phyloP scores from a whole-genome alignment of 2,329 filamentous ascomycete genomes.

The Clonostachys rosea region DNA sequence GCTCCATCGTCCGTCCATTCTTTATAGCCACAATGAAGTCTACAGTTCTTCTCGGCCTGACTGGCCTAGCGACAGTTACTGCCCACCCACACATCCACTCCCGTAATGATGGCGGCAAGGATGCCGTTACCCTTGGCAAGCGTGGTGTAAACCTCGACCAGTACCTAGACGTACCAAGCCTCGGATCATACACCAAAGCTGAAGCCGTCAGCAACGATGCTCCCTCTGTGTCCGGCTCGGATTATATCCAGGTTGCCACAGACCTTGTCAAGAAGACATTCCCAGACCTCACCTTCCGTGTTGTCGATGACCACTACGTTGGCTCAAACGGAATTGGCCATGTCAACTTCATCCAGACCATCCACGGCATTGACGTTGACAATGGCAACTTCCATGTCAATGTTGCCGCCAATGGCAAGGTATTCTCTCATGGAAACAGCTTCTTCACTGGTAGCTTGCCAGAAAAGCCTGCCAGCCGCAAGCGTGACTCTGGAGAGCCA shows the following conservation, averaged over 20 bases:
- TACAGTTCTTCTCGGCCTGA: constrained; percentile 3
- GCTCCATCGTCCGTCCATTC: neutral
- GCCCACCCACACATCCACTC: constrained; percentile 20
- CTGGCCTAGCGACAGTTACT: constrained; percentile 8
- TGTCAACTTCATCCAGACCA: constrained; percentile 55
- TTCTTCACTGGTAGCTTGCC: constrained; percentile 37
- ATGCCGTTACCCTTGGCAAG: constrained; percentile 11
- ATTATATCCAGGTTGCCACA: constrained; percentile 36
- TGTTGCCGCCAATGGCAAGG: constrained; percentile 44
- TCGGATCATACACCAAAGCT: constrained; percentile 23
- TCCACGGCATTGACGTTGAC: constrained; percentile 53
- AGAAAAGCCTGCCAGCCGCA: constrained; percentile 24
- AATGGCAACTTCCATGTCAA: constrained; percentile 59
- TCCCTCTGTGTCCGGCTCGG: constrained; percentile 8
- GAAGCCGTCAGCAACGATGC: constrained; percentile 11
- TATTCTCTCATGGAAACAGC: constrained; percentile 54
- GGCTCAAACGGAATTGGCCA: constrained; percentile 50
- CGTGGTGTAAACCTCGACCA: constrained; percentile 24
- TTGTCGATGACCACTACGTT: constrained; percentile 47
- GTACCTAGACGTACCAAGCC: constrained; percentile 18
- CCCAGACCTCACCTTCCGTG: constrained; percentile 37
- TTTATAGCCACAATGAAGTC: constrained; percentile 3
- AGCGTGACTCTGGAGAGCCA: constrained; percentile 34
- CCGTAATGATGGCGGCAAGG: constrained; percentile 7
- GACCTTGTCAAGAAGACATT: constrained; percentile 32